Evolutionary conservation across 441 rosid genomes (phyloP).

Genomic region (Syzygium syzygioides): DNA sequence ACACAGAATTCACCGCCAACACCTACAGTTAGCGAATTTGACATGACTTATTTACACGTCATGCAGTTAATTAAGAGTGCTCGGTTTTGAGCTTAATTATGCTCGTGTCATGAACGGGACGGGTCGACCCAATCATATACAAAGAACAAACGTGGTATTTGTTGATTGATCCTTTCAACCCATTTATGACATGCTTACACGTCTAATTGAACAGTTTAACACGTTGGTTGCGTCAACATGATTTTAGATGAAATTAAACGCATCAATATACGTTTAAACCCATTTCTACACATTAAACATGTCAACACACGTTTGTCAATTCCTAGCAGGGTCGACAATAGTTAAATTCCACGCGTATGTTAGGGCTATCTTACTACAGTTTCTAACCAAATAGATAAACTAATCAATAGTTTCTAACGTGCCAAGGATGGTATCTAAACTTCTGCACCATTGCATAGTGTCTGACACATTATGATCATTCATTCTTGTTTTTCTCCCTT

Average conservation of each 20-base stretch:
- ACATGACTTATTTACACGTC: background rate
- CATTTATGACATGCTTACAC: background rate
- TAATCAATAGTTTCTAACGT: background rate
- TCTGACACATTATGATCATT: no score
- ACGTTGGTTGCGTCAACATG: background rate
- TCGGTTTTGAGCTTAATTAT: background rate
- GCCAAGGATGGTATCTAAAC: no score
- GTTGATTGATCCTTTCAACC: background rate
- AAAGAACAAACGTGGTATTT: background rate
- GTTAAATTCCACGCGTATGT: background rate
- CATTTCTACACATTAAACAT: background rate
- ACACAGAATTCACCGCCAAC: background rate
- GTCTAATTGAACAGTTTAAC: background rate
- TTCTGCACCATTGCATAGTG: no score
- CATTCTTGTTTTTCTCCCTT: background rate
- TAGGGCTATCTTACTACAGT: background rate
- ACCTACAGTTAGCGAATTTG: background rate
- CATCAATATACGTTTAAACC: background rate
- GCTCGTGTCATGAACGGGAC: background rate
- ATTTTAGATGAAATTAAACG: no score
- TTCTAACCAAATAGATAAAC: background rate
- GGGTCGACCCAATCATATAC: background rate
- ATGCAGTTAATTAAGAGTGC: background rate
- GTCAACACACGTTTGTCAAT: background rate
- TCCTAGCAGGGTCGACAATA: background rate